Conservation (phyloP, 495 filamentous ascomycete species). For the Bathelium albidoporum region DNA sequence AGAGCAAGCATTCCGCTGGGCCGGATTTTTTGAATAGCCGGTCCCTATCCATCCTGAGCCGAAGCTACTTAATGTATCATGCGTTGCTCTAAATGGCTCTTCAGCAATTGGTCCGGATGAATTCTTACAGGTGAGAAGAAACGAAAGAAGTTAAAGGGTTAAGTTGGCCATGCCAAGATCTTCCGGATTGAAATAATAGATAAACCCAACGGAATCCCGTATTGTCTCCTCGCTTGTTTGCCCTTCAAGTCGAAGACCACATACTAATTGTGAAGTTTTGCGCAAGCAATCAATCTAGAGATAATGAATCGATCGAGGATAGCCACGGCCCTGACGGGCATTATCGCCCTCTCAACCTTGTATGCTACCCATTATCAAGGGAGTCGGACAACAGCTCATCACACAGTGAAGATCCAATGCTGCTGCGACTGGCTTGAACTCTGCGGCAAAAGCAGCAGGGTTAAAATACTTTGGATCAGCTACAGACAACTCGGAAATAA, state of each 20-base stretch:
- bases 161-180: not conserved
- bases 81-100: not conserved
- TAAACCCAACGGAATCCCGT: not conserved
- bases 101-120: not conserved
- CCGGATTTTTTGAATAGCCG: not conserved
- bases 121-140: not conserved
- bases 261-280: not conserved
- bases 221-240: not conserved
- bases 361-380: not conserved
- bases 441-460: slow-evolving; percentile 5
- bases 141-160: not conserved
- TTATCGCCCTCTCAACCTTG: not conserved
- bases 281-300: not conserved
- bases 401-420: not conserved
- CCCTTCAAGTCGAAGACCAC: not conserved
- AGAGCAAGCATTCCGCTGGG: not conserved
- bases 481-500: slow-evolving; percentile 5
- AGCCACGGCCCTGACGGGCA: not conserved
- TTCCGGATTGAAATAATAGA: not conserved
- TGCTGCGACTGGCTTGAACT: not conserved
- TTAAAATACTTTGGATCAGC: slow-evolving; percentile 7
- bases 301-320: not conserved
- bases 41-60: not conserved
- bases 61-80: not conserved
- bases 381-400: not conserved